Conservation (phyloP, 1,284 basidiomycete genomes). For the Irpex lacteus region DNA sequence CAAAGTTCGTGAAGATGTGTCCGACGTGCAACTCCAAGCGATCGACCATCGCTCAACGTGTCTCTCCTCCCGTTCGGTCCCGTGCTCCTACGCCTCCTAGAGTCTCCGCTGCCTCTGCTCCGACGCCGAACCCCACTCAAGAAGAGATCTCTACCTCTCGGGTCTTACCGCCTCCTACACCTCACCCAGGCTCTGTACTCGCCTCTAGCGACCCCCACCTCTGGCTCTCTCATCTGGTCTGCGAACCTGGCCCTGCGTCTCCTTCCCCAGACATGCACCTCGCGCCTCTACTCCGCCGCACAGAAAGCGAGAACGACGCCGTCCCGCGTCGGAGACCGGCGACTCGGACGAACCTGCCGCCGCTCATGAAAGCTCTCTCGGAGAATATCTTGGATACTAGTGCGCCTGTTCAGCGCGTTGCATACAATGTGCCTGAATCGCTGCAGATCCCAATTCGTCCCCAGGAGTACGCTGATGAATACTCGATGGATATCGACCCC, state of each 20-base stretch:
- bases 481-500: slow-evolving; percentile 6
- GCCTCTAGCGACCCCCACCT: not conserved
- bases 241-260: slow-evolving; percentile 7
- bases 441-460: not conserved
- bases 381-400: slow-evolving; percentile 3
- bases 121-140: not conserved
- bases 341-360: slow-evolving; percentile 8
- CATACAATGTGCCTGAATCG: not conserved
- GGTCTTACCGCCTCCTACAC: not conserved
- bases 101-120: not conserved
- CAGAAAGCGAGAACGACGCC: slow-evolving; percentile 8
- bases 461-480: not conserved
- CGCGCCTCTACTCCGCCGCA: not conserved
- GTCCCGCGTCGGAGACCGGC: not conserved
- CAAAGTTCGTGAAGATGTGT: slow-evolving; percentile 72
- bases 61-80: not conserved
- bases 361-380: slow-evolving; percentile 13
- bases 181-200: not conserved
- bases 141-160: not conserved
- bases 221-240: slow-evolving; percentile 8
- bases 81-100: not conserved
- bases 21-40: slow-evolving; percentile 59
- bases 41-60: slow-evolving; percentile 23
- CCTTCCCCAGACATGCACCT: not conserved
- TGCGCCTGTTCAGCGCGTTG: not conserved